Evolutionary conservation across 306 rosid genomes (phyloP).

Genomic region (Erythrophleum fordii): DNA sequence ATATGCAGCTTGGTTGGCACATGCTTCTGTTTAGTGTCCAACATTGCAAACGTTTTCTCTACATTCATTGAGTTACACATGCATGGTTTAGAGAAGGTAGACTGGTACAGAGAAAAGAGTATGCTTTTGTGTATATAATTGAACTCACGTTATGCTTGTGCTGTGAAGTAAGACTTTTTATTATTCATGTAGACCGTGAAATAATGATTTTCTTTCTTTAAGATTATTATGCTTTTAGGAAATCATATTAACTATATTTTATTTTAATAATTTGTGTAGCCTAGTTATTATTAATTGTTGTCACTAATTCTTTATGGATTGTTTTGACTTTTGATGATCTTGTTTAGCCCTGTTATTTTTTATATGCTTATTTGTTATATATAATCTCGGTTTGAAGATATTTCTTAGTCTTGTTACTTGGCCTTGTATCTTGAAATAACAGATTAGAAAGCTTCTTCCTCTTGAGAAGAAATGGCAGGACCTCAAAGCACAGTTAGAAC

Average conservation of each 20-base stretch:
- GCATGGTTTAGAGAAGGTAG: slow-evolving; percentile 10
- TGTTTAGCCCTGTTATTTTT: slow-evolving; percentile 17
- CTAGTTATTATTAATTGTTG: neutral
- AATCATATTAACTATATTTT: neutral
- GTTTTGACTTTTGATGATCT: slow-evolving; percentile 7
- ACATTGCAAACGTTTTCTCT: neutral
- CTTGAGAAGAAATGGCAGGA: slow-evolving; percentile 73
- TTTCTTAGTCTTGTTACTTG: slow-evolving; percentile 27
- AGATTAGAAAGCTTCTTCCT: slow-evolving; percentile 82
- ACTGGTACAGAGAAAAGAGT: neutral
- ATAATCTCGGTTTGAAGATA: neutral
- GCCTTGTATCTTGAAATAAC: slow-evolving; percentile 45
- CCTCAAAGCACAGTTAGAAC: slow-evolving; percentile 80
- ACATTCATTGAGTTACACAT: slow-evolving; percentile 1
- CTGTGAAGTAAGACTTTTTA: too few species aligned
- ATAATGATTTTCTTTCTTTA: neutral
- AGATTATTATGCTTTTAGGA: neutral
- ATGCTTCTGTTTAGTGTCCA: slow-evolving; percentile 14
- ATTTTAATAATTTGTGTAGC: neutral
- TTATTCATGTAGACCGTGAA: too few species aligned
- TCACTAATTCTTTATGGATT: neutral
- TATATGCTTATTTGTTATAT: neutral
- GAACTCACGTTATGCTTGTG: neutral
- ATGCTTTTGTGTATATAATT: slow-evolving; percentile 16
- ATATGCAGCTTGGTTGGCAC: slow-evolving; percentile 9